phyloP scores from a whole-genome alignment of 2,329 filamentous ascomycete genomes.

The Tolypocladium endophyticum region DNA sequence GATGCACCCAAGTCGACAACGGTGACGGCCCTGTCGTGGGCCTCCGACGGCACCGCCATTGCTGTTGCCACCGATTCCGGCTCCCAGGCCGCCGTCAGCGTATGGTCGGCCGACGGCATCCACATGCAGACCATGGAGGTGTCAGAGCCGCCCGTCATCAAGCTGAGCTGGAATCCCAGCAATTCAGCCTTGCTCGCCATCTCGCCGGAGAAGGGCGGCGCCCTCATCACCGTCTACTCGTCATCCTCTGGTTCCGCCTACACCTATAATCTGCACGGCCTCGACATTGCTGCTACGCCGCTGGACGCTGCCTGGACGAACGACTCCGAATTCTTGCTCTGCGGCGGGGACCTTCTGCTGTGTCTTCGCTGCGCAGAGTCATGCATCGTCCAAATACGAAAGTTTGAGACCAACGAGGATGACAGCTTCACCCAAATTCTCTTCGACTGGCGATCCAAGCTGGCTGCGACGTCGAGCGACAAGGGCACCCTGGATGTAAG shows the following conservation, averaged over 20 bases:
- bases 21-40: conserved; percentile 52
- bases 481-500: conserved; percentile 51
- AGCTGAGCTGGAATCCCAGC: conserved; percentile 49
- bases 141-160: conserved; percentile 50
- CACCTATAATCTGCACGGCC: conserved; percentile 36
- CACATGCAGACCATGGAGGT: conserved; percentile 43
- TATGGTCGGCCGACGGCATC: conserved; percentile 45
- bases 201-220: conserved; percentile 42
- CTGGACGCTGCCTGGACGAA: conserved; percentile 52
- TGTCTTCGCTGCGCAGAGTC: conserved; percentile 36
- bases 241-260: conserved; percentile 30
- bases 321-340: conserved; percentile 46
- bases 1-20: conserved; percentile 40
- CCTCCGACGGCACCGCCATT: conserved; percentile 42
- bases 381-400: conserved; percentile 33
- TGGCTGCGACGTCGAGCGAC: conserved; percentile 49
- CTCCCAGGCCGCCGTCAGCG: conserved; percentile 39
- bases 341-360: conserved; percentile 44
- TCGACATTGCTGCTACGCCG: conserved; percentile 39
- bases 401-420: conserved; percentile 41
- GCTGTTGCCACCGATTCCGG: conserved; percentile 48
- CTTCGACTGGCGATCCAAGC: conserved; percentile 41
- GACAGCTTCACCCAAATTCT: conserved; percentile 45
- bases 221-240: conserved; percentile 45
- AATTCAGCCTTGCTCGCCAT: conserved; percentile 46